These are phyloP conservation scores for Alternaria brassicicola DNA, from an alignment of 2,329 filamentous ascomycete species.

Conservation along the genomic window DNA sequence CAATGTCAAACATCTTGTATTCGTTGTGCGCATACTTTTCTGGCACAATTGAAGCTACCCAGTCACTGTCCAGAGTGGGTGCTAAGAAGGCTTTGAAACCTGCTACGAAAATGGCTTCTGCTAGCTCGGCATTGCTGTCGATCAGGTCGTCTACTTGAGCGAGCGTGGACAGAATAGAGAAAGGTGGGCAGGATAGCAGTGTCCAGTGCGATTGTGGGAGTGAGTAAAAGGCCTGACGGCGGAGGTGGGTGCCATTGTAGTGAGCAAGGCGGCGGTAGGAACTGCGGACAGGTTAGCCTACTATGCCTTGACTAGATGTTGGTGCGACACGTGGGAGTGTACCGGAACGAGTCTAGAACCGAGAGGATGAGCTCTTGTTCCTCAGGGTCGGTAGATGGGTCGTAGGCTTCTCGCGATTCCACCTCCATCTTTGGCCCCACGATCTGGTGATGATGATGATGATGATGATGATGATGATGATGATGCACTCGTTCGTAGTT, in stretches of 20 bases:
- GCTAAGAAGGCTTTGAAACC: conserved; percentile 45
- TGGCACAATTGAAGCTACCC: conserved; percentile 41
- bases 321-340: conserved; percentile 19
- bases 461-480: not conserved
- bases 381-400: conserved; percentile 74
- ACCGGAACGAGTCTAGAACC: conserved; percentile 89
- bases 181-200: conserved; percentile 79
- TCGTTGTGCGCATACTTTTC: conserved; percentile 38
- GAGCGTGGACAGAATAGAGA: conserved; percentile 80
- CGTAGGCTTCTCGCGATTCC: conserved; percentile 67
- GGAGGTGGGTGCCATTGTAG: conserved; percentile 87
- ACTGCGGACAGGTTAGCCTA: conserved; percentile 53
- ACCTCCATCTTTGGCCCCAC: conserved; percentile 24
- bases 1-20: conserved; percentile 45
- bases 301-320: not conserved
- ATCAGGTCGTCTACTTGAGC: conserved; percentile 84
- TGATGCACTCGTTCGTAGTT: not conserved
- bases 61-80: conserved; percentile 39
- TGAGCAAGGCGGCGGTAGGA: conserved; percentile 87
- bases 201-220: conserved; percentile 84
- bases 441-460: not conserved
- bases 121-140: conserved; percentile 82
- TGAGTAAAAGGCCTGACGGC: conserved; percentile 91
- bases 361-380: conserved; percentile 81
- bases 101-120: conserved; percentile 73